phyloP scores from a whole-genome alignment of 2,329 filamentous ascomycete genomes.

The Trichophyton verrucosum region DNA sequence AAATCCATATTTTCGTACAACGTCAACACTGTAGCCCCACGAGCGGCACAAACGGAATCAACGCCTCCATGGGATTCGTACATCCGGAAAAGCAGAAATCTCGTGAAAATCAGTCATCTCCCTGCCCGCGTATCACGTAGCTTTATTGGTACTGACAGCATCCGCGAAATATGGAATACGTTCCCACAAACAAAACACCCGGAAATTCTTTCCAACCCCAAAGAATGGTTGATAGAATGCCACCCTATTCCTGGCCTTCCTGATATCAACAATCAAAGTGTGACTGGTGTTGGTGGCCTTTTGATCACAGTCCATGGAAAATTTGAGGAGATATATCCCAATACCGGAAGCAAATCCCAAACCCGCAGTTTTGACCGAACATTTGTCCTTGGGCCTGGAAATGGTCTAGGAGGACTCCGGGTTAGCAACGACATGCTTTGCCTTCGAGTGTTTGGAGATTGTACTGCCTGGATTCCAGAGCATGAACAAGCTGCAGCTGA shows the following conservation, averaged over 20 bases:
- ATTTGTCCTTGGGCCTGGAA: constrained; percentile 66
- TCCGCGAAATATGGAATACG: constrained; percentile 55
- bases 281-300: constrained; percentile 61
- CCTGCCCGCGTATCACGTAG: constrained; percentile 52
- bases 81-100: constrained; percentile 65
- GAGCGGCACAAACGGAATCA: constrained; percentile 37
- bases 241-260: constrained; percentile 58
- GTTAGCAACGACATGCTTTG: constrained; percentile 71
- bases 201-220: constrained; percentile 50
- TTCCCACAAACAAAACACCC: constrained; percentile 66
- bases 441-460: constrained; percentile 54
- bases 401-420: constrained; percentile 52
- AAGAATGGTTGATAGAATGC: constrained; percentile 74
- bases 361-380: constrained; percentile 68
- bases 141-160: constrained; percentile 51
- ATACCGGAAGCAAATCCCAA: constrained; percentile 45
- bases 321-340: constrained; percentile 59
- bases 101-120: constrained; percentile 54
- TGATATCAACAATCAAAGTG: constrained; percentile 53
- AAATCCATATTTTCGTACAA: constrained; percentile 63
- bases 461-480: constrained; percentile 40
- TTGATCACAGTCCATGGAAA: constrained; percentile 71
- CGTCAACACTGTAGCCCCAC: constrained; percentile 51
- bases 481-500: constrained; percentile 15
- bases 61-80: constrained; percentile 55